A percentile compares a stretch with the other conserved stretches of the same genome.
phyloP scores from a whole-genome alignment of 306 rosid genomes.

The Inga laurina region DNA sequence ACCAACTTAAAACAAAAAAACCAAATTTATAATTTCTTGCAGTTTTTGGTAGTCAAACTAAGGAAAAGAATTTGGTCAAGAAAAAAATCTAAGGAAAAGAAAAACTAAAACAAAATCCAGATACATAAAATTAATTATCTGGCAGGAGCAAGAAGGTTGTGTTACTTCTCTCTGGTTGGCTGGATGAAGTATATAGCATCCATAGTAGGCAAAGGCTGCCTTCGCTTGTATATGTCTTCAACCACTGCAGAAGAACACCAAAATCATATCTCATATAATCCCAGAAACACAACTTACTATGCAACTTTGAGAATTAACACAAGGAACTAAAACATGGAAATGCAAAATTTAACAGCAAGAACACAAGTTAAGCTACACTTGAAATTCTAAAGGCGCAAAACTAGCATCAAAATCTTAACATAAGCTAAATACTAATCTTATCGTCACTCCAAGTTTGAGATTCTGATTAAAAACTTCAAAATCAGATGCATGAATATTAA shows the following conservation, averaged over 20 bases:
- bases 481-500: not conserved
- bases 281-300: conserved; percentile 15
- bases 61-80: not conserved
- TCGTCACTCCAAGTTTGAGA: not conserved
- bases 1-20: conserved; percentile 18
- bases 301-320: not conserved
- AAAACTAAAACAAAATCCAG: conserved; percentile 19
- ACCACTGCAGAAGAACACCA: conserved; percentile 68
- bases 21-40: not conserved
- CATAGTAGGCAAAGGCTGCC: conserved; percentile 94
- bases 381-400: conserved; percentile 8
- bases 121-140: conserved; percentile 17
- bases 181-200: conserved; percentile 97
- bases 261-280: conserved; percentile 27
- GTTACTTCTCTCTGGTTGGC: conserved; percentile 90
- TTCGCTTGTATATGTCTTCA: conserved; percentile 90
- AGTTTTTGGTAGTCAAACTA: conserved; percentile 20
- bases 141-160: conserved; percentile 25
- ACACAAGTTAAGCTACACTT: not conserved
- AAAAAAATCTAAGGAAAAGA: not conserved
- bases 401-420: not conserved
- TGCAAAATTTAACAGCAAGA: not conserved
- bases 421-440: not conserved
- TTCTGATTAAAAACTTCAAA: conserved; percentile 1
- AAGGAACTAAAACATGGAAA: not conserved